Conservation (phyloP, 2,329 filamentous ascomycete genomes). For the Fusarium graminum region DNA sequence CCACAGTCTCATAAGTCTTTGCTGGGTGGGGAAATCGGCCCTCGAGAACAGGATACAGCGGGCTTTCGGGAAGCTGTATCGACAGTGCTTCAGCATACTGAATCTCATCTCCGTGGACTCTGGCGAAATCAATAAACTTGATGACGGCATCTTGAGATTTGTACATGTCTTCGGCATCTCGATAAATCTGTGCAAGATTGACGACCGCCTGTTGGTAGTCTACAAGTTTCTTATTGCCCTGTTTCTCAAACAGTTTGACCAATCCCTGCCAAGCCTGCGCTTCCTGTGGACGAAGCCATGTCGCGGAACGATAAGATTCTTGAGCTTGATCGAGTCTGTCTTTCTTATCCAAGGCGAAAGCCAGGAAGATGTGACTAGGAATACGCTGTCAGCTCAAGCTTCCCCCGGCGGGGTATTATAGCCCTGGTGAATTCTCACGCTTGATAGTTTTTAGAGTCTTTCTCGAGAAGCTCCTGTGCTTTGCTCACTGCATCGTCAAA, state of each 20-base stretch:
- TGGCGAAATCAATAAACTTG: conserved; percentile 82
- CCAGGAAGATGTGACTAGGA: conserved; percentile 82
- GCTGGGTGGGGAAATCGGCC: conserved; percentile 84
- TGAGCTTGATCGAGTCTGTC: conserved; percentile 79
- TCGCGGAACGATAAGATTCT: conserved; percentile 79
- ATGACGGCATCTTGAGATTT: conserved; percentile 78
- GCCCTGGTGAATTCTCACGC: conserved; percentile 64
- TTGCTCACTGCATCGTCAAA: conserved; percentile 81
- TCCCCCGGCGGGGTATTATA: conserved; percentile 28
- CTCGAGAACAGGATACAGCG: conserved; percentile 85
- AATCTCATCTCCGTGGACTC: conserved; percentile 75
- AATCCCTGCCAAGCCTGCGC: conserved; percentile 93
- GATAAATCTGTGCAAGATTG: conserved; percentile 80
- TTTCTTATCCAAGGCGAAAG: conserved; percentile 84
- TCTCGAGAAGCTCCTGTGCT: conserved; percentile 75
- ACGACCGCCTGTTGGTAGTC: conserved; percentile 81
- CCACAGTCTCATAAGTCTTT: conserved; percentile 83
- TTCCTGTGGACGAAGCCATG: conserved; percentile 78
- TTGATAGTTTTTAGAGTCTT: conserved; percentile 84
- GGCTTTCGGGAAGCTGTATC: conserved; percentile 82
- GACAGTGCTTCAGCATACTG: conserved; percentile 83
- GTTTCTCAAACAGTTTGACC: conserved; percentile 85
- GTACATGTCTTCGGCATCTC: conserved; percentile 72
- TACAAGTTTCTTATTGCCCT: conserved; percentile 75
- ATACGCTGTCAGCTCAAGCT: conserved; percentile 27